Base-by-base conservation (phyloP, 805 yeast genomes). In the Starmerella apis region DNA sequence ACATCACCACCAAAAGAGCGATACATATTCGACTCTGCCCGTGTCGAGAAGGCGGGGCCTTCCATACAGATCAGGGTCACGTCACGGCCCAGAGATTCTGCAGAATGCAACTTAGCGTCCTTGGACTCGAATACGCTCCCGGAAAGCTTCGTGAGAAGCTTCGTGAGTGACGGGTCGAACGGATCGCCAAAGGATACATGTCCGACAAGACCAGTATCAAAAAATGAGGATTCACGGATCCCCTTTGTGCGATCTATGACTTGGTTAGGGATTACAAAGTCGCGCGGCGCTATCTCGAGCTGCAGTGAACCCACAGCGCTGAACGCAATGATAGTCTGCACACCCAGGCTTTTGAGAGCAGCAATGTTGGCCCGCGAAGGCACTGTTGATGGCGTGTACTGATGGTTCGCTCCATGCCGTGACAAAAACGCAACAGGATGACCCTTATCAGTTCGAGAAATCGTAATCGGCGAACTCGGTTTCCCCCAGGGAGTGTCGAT, bases 121-220 rank as follows among this genome's bases (percentile, higher is more conserved):
- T 73, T 73, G 19, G 54, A 51, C 23, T 45, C 51, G 22, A 60
- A 49, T 5, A 47, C 53, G 22, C 35, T 35, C n/a, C 22, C 25
- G 19, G 56, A 41, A 35, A 48, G 52, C 51, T 83, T 77, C 47
- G 77, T 72, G 49, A 92, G 76, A 51, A 84, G 69, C 47, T 77
- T 69, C 60, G 80, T 81, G 61, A 92, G 74, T 54, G 76, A 76
- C 50, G 76, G 68, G 65, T 90, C 96, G 61, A 92, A 92, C 27
- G 98, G 98, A 64, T 90, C 95, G 49, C 98, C 98, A 66, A 92
- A 92, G 59, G 86, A 87, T 38, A 92, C 96, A 66, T 92, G 98
- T 18, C 95, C 98, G 4, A 92, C 98, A 59, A 92, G 80, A 0
- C 98, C 98, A 52, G 74, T 74, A 61, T 83, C 96, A 64, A 87